phyloP scores from a whole-genome alignment of 768 basidiomycete genomes.

The Serendipita sp. region DNA sequence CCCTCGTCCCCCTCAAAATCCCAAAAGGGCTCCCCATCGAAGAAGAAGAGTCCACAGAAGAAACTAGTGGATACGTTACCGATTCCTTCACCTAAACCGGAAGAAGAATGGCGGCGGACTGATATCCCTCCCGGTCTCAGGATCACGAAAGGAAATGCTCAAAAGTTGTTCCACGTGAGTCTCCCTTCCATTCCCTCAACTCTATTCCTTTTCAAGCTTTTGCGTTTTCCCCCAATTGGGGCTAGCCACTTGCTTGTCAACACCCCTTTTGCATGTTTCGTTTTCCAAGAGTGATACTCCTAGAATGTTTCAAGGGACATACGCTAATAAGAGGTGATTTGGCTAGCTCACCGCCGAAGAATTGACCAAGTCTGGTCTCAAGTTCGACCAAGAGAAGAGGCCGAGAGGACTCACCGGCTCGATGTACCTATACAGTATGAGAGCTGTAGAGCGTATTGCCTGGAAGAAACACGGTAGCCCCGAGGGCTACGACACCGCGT shows the following conservation, averaged over 20 bases:
- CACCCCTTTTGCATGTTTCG: too few species aligned
- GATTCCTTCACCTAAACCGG: not conserved
- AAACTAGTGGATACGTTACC: not conserved
- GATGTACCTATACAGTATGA: not conserved
- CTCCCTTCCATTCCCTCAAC: not conserved
- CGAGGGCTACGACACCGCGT: slow-evolving; percentile 15
- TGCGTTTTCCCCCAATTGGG: too few species aligned
- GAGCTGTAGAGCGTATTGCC: slow-evolving; percentile 16
- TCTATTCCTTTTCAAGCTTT: too few species aligned
- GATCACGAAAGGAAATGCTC: not conserved
- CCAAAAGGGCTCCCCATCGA: not conserved
- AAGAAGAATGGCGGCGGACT: not conserved
- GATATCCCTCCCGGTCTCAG: not conserved
- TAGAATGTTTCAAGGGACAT: too few species aligned
- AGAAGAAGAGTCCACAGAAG: not conserved
- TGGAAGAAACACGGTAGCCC: slow-evolving; percentile 19
- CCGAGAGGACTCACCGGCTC: not conserved
- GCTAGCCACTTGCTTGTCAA: too few species aligned
- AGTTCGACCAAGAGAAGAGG: not conserved
- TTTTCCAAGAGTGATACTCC: too few species aligned
- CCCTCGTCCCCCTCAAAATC: too few species aligned
- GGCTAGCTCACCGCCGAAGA: not conserved
- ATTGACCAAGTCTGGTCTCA: not conserved
- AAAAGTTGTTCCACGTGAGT: not conserved
- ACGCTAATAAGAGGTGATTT: too few species aligned